Percentiles rank a stretch among this genome's conserved stretches.
These are phyloP conservation scores for Anethum foeniculum DNA, from an alignment of 140 eudicot genomes.

Conservation along the genomic window DNA sequence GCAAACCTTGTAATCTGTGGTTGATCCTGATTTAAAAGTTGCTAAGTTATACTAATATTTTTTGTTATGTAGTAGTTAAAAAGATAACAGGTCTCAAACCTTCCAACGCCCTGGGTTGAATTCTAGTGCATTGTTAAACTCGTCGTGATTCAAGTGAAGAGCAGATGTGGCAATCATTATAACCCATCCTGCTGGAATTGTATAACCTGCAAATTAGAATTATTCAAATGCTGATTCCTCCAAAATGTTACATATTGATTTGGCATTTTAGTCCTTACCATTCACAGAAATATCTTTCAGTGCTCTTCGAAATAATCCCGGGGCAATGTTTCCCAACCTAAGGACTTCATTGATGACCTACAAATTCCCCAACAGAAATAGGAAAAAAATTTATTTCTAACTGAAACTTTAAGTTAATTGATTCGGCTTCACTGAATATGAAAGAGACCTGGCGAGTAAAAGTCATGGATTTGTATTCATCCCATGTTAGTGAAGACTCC, in stretches of 20 bases:
- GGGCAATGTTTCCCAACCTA: conserved; percentile 50
- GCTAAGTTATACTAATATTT: background rate
- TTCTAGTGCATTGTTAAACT: conserved; percentile 41
- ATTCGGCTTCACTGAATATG: background rate
- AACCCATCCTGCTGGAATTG: conserved; percentile 59
- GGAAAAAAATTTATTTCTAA: background rate
- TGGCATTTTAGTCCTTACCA: conserved; percentile 17
- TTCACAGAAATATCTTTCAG: conserved; percentile 43
- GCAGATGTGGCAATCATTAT: conserved; percentile 43
- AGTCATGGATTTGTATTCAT: conserved; percentile 54
- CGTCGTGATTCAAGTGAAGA: conserved; percentile 32
- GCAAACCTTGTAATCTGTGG: background rate
- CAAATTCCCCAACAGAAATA: background rate
- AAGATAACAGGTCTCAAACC: conserved; percentile 16
- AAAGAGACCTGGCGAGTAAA: conserved; percentile 43
- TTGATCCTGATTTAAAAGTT: background rate
- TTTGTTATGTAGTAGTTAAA: background rate
- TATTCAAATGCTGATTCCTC: background rate
- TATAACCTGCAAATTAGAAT: conserved; percentile 31
- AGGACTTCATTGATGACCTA: conserved; percentile 60
- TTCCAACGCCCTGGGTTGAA: conserved; percentile 68
- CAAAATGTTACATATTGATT: background rate
- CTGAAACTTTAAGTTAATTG: background rate
- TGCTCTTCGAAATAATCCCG: conserved; percentile 46
- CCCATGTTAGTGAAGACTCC: conserved; percentile 40